phyloP scores from a whole-genome alignment of 352 stramenopile species.

The Globisporangium camurandrum region DNA sequence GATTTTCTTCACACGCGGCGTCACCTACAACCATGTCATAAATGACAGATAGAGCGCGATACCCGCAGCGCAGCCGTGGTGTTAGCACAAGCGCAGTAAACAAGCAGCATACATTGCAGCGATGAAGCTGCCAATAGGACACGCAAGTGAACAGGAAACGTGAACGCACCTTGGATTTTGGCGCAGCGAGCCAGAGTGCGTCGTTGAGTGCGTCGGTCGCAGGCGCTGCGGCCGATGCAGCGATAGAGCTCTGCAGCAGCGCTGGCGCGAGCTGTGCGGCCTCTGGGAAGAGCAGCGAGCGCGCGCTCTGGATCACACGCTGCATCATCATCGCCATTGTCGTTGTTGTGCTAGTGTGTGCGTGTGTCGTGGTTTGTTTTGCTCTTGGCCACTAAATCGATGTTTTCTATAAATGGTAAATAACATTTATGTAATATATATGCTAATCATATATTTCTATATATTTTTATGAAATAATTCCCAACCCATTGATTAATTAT shows the following conservation, averaged over 20 bases:
- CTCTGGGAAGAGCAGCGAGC: constrained; percentile 47
- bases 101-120: not conserved
- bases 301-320: constrained; percentile 57
- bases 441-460: no score
- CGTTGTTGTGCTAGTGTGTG: not conserved
- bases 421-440: no score
- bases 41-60: not conserved
- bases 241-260: constrained; percentile 21
- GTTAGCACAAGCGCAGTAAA: not conserved
- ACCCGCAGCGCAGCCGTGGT: no score
- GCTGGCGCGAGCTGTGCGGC: constrained; percentile 26
- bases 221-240: constrained; percentile 15
- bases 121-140: not conserved
- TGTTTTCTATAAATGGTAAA: no score
- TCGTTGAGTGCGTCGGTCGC: constrained; percentile 54
- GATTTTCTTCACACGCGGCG: constrained; percentile 81
- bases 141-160: not conserved
- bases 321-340: constrained; percentile 44
- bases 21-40: no score
- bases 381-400: not conserved
- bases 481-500: no score
- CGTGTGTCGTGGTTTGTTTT: not conserved
- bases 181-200: constrained; percentile 71
- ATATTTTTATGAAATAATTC: no score
- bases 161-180: constrained; percentile 78